Percentiles rank a stretch among this genome's conserved stretches.
These are phyloP conservation scores for Dactylellina sp. DNA, from an alignment of 2,329 filamentous ascomycete species.

Conservation along the genomic window DNA sequence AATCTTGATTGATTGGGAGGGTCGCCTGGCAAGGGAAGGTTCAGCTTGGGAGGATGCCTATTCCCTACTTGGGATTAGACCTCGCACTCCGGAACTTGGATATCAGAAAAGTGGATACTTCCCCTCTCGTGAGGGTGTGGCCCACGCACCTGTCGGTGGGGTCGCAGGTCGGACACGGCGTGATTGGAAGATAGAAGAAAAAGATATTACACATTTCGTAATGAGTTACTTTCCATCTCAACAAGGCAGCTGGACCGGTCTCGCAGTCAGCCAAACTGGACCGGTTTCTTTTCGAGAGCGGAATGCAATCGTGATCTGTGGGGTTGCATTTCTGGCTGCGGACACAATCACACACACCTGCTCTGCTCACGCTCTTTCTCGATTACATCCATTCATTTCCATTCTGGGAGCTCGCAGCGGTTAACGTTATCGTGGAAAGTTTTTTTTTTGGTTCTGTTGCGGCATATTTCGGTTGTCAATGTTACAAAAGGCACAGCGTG, in stretches of 20 bases:
- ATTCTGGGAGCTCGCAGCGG: not conserved
- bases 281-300: too few species aligned
- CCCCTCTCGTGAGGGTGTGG: constrained; percentile 4
- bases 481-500: too few species aligned
- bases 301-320: too few species aligned
- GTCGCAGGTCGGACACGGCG: constrained; percentile 1
- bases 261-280: too few species aligned
- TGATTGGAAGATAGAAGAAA: too few species aligned
- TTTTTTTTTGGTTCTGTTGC: not conserved
- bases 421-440: constrained; percentile 1
- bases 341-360: too few species aligned
- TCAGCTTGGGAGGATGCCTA: not conserved
- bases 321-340: not conserved
- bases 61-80: constrained; percentile 21
- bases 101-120: not conserved
- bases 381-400: too few species aligned
- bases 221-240: not conserved
- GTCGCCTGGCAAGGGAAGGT: not conserved
- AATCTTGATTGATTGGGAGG: not conserved
- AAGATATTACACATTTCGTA: not conserved
- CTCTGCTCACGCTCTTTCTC: too few species aligned
- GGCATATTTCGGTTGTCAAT: too few species aligned
- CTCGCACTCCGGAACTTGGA: constrained; percentile 42
- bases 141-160: not conserved
- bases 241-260: too few species aligned